These are phyloP conservation scores for Rhizodiscina lignyota DNA, from an alignment of 495 filamentous ascomycete species.

Conservation along the genomic window DNA sequence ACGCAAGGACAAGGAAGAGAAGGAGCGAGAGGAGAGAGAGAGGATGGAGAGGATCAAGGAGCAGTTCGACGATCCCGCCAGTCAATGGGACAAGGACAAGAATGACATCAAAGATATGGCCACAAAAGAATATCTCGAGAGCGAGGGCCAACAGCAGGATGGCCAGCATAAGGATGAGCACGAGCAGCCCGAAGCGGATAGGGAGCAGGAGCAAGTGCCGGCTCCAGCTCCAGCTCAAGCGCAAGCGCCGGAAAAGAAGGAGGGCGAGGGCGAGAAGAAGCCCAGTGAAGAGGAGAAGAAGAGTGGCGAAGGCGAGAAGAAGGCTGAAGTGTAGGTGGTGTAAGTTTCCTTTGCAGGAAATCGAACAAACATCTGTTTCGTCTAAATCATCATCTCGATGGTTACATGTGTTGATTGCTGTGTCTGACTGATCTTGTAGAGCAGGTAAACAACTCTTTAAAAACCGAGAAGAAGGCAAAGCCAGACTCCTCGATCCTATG, in stretches of 20 bases:
- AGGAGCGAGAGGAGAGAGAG: conserved; percentile 51
- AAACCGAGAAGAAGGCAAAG: too few species aligned
- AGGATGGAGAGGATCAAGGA: conserved; percentile 52
- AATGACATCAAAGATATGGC: conserved; percentile 52
- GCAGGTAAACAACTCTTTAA: too few species aligned
- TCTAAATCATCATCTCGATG: too few species aligned
- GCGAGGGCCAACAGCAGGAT: conserved; percentile 40
- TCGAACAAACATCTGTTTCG: too few species aligned
- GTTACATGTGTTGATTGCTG: too few species aligned
- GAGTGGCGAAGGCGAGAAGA: too few species aligned
- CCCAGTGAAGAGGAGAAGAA: not conserved
- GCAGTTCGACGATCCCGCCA: conserved; percentile 35
- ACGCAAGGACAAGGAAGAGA: conserved; percentile 47
- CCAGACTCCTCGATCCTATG: conserved; percentile 2
- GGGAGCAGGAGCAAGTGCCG: conserved; percentile 3
- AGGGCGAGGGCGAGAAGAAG: conserved; percentile 2
- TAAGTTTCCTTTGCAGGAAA: too few species aligned
- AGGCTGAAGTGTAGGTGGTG: not conserved
- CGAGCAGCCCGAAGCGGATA: conserved; percentile 2
- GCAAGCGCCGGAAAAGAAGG: conserved; percentile 1
- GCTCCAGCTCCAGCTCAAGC: too few species aligned
- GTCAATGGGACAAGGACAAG: conserved; percentile 68
- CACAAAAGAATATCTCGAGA: too few species aligned
- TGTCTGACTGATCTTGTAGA: too few species aligned
- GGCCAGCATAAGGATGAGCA: conserved; percentile 10